Base-by-base conservation (phyloP, 495 filamentous ascomycete genomes). In the Poronia punctata region DNA sequence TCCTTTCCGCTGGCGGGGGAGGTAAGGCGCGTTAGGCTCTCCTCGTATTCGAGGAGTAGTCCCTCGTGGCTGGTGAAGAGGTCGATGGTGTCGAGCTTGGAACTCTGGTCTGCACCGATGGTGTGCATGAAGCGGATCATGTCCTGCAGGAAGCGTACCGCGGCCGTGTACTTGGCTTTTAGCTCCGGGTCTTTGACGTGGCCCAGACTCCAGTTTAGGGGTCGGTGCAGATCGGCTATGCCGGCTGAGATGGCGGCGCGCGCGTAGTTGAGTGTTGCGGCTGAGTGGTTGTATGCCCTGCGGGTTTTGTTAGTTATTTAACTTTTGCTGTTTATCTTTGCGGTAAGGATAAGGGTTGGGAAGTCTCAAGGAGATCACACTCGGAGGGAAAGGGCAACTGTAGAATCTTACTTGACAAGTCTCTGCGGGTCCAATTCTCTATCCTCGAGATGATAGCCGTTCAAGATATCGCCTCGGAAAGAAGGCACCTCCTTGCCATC, bases 21-120 rank as follows among this genome's bases (percentile, higher is more conserved):
- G 88, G 87, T 50, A 82, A 76, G 70, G 11, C 90, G 73, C 3
- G 89, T 95, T 7, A 97, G 68, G 39, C 71, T 73, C 54, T 95
- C 80, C 57, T 98, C 92, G 64, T 98, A 98, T 57, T 96, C 92
- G 16, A 98, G 78, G 1, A 95, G 77, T 4, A 98, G 74, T 3
- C 88, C 92, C 62, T 98, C 92, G 61, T 98, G 92, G 54, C 85
- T 92, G 16, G 90, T 96, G 70, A 74, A 98, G 25, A 98, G 71
- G 50, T 98, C 92, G 19, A 95, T 87, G n/a, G 89, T 95, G 47
- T 92, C 80, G 20, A 97, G 75, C 53, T 83, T 83, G 24, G 86
- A 79, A 16, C 72, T 74, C 32, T 81, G 88, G 59, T 96, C 90
- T 36, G 92, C 88, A 42, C 89, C 92, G 23, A 97, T 80, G 12